phyloP scores from a whole-genome alignment of 1,284 basidiomycete species.

The Fomitopsis betulina region DNA sequence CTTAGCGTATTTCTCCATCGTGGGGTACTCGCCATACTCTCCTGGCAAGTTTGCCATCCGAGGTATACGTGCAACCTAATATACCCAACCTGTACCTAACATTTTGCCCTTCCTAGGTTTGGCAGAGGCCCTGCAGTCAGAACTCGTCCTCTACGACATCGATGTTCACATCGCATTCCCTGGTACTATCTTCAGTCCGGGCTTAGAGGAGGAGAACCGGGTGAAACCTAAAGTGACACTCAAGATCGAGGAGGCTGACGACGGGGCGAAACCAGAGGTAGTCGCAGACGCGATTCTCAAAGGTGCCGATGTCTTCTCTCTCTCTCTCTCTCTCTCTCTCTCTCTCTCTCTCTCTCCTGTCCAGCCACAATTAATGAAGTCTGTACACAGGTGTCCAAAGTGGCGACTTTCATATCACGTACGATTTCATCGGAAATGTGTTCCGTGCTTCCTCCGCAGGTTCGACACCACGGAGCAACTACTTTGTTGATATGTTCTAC shows the following conservation, averaged over 20 bases:
- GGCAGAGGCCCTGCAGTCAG: conserved; percentile 82
- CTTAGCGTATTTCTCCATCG: conserved; percentile 77
- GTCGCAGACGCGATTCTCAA: conserved; percentile 61
- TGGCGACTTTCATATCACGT: conserved; percentile 75
- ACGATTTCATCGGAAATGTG: conserved; percentile 63
- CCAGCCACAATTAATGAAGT: neutral
- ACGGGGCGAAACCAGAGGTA: conserved; percentile 59
- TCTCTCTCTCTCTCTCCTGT: no score
- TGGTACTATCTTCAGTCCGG: conserved; percentile 80
- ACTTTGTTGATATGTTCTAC: conserved; percentile 50
- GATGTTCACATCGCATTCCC: conserved; percentile 87
- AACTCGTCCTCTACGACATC: conserved; percentile 79
- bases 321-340: no score
- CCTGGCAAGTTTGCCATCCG: conserved; percentile 89
- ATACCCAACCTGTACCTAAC: neutral
- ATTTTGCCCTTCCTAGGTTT: conserved; percentile 49
- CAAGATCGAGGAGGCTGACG: conserved; percentile 81
- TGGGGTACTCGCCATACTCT: conserved; percentile 84
- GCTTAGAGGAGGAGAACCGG: conserved; percentile 77
- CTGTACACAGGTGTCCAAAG: conserved; percentile 55
- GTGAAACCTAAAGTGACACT: conserved; percentile 78
- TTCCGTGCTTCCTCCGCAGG: conserved; percentile 72
- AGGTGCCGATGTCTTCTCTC: conserved; percentile 38
- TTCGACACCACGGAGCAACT: conserved; percentile 59
- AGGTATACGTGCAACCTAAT: conserved; percentile 43